Conservation (phyloP, 352 stramenopile genomes). For the Phytophthora ohioensis region DNA sequence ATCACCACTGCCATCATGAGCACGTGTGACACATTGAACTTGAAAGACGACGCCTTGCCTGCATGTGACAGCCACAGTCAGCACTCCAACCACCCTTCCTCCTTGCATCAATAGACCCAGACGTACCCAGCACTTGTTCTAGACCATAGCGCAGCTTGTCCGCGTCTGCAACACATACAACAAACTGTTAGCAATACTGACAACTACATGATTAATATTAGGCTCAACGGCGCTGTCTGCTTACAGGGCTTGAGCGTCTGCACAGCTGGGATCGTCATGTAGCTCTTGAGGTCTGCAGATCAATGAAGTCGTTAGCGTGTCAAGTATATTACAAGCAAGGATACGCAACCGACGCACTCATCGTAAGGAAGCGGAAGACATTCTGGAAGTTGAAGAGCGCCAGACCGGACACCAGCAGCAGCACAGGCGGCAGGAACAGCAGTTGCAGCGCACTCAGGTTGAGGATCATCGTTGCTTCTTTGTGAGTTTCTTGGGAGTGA, state of each 20-base stretch:
- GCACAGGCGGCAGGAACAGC: constrained; percentile 73
- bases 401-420: constrained; percentile 70
- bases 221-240: neutral
- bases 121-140: constrained; percentile 69
- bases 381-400: constrained; percentile 88
- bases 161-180: constrained; percentile 47
- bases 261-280: constrained; percentile 76
- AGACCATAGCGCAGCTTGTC: constrained; percentile 75
- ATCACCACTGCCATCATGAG: constrained; percentile 84
- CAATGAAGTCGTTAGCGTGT: constrained; percentile 9
- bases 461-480: constrained; percentile 47
- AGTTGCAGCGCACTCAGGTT: constrained; percentile 65
- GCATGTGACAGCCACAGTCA: constrained; percentile 16
- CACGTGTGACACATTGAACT: constrained; percentile 86
- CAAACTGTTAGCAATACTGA: constrained; percentile 6
- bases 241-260: constrained; percentile 65
- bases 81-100: neutral
- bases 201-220: neutral
- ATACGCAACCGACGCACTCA: constrained; percentile 47
- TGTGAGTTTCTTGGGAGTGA: neutral
- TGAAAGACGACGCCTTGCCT: constrained; percentile 79
- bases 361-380: constrained; percentile 69
- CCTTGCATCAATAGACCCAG: neutral
- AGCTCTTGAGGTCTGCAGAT: constrained; percentile 60
- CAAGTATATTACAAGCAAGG: neutral